Evolutionary conservation across 805 yeast genomes (phyloP).

Genomic region (Kuraishia hungarica): DNA sequence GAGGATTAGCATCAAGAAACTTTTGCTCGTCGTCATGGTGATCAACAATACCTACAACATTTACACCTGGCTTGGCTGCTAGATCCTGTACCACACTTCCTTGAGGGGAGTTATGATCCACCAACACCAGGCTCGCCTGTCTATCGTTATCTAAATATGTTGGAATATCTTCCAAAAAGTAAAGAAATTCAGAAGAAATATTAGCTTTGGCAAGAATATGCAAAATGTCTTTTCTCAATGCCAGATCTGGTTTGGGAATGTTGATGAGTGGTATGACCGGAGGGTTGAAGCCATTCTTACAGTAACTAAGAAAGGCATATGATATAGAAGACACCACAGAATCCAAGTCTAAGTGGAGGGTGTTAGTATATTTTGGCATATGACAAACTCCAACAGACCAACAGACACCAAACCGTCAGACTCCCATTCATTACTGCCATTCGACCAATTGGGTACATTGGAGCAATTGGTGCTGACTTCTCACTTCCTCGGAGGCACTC

Average conservation of each 20-base stretch:
- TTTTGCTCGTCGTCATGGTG: constrained; percentile 74
- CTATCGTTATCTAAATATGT: constrained; percentile 6
- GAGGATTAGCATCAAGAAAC: constrained; percentile 44
- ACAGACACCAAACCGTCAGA: too few species aligned
- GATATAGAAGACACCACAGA: constrained; percentile 73
- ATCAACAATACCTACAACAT: constrained; percentile 62
- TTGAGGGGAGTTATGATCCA: constrained; percentile 75
- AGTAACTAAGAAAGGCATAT: constrained; percentile 51
- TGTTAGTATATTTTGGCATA: neutral
- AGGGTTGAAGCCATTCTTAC: constrained; percentile 20
- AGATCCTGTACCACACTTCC: constrained; percentile 30
- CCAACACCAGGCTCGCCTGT: constrained; percentile 44
- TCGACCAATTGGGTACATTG: neutral
- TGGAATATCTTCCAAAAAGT: constrained; percentile 63
- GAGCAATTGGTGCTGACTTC: neutral
- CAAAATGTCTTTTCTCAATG: constrained; percentile 63
- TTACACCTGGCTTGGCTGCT: constrained; percentile 15
- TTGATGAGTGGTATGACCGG: constrained; percentile 61
- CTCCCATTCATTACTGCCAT: too few species aligned
- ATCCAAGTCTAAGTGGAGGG: constrained; percentile 49
- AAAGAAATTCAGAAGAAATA: constrained; percentile 40
- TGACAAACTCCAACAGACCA: too few species aligned
- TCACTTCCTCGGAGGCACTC: too few species aligned
- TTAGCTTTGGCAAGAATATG: constrained; percentile 38
- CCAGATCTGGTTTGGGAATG: constrained; percentile 58